Evolutionary conservation across 2,329 filamentous ascomycete species (phyloP).

Genomic region (Calcarisporium arbuscula): DNA sequence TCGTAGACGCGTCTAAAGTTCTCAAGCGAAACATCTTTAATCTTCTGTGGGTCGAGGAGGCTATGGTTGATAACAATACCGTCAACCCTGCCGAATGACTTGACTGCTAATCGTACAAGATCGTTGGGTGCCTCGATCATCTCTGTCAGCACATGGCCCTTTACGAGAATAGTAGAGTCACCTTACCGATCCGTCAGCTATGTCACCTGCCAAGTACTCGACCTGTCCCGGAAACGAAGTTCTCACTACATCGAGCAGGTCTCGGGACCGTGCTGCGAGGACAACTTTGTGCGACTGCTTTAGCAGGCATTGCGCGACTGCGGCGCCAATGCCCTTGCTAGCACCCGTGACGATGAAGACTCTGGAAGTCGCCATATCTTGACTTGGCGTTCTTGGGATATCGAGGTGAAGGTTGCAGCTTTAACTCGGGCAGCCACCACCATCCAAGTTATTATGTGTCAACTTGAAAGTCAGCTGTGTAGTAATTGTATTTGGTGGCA

Average conservation of each 20-base stretch:
- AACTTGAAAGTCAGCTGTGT: too few species aligned
- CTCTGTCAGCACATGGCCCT: too few species aligned
- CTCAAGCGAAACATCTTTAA: slow-evolving; percentile 59
- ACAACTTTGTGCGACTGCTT: slow-evolving; percentile 51
- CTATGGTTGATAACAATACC: slow-evolving; percentile 87
- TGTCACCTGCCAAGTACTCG: slow-evolving; percentile 49
- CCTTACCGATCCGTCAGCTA: slow-evolving; percentile 45
- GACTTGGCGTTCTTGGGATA: too few species aligned
- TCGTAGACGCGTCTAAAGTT: slow-evolving; percentile 75
- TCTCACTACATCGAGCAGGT: slow-evolving; percentile 44
- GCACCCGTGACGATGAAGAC: slow-evolving; percentile 65
- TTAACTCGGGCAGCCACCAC: too few species aligned
- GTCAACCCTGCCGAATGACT: slow-evolving; percentile 68
- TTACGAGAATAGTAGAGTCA: not conserved
- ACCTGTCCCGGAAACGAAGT: slow-evolving; percentile 45
- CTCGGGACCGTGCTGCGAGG: slow-evolving; percentile 48
- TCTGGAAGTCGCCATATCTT: slow-evolving; percentile 55
- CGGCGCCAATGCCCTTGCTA: slow-evolving; percentile 56
- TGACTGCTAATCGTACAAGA: slow-evolving; percentile 56
- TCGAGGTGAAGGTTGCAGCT: too few species aligned
- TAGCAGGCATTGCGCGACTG: slow-evolving; percentile 46
- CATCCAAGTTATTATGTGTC: too few species aligned
- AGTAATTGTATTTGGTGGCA: too few species aligned
- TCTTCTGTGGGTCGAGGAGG: slow-evolving; percentile 65
- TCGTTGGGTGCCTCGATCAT: slow-evolving; percentile 57